These are phyloP conservation scores for Pythium periplocum DNA, from an alignment of 352 stramenopile genomes.

Conservation along the genomic window DNA sequence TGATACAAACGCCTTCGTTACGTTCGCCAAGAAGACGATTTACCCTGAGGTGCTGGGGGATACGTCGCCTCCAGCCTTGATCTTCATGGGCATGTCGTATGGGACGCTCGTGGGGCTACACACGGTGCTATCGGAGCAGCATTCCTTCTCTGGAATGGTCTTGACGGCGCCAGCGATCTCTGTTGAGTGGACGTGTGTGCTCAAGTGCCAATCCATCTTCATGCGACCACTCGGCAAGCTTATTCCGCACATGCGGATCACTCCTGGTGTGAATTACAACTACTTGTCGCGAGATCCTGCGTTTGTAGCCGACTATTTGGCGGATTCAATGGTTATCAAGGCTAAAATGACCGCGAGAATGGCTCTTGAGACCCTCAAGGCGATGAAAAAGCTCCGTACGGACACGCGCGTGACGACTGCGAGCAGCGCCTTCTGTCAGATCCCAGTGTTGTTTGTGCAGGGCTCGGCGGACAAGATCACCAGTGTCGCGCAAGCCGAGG, in stretches of 20 bases:
- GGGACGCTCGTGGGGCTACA: constrained; percentile 54
- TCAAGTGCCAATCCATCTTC: constrained; percentile 34
- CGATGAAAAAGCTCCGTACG: constrained; percentile 19
- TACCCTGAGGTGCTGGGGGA: constrained; percentile 3
- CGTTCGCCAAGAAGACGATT: constrained; percentile 31
- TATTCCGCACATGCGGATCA: constrained; percentile 36
- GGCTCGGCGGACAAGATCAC: constrained; percentile 44
- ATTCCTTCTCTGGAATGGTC: constrained; percentile 41
- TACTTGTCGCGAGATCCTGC: no score
- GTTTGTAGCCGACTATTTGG: no score
- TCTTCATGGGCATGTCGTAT: constrained; percentile 70
- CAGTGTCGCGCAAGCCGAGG: constrained; percentile 24
- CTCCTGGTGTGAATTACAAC: constrained; percentile 29
- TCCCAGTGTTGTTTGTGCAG: constrained; percentile 36
- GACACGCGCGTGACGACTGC: constrained; percentile 8
- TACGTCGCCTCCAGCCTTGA: constrained; percentile 18
- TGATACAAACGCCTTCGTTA: constrained; percentile 60
- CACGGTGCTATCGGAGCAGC: constrained; percentile 37
- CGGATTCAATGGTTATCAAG: no score
- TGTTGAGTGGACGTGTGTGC: constrained; percentile 43
- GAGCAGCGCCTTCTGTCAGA: constrained; percentile 17
- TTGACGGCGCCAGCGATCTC: constrained; percentile 53
- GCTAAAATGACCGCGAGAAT: constrained; percentile 26
- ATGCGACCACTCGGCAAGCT: constrained; percentile 34
- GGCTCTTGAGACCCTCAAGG: constrained; percentile 22